phyloP scores from a whole-genome alignment of 2,329 filamentous ascomycete genomes.

The Fusarium miscanthi region DNA sequence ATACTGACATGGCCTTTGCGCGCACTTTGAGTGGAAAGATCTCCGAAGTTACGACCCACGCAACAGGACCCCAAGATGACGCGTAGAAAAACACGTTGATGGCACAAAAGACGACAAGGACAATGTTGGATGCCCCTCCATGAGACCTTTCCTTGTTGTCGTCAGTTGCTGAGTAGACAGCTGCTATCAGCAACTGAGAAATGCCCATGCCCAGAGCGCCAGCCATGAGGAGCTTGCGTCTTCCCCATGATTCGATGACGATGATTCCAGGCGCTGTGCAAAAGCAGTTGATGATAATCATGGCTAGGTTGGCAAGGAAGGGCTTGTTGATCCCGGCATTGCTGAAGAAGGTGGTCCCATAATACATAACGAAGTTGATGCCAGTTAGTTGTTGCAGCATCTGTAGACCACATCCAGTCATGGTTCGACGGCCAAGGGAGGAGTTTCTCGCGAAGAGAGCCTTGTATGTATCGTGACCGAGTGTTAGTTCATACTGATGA shows the following conservation, averaged over 20 bases:
- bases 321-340: constrained; percentile 69
- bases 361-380: constrained; percentile 83
- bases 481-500: constrained; percentile 77
- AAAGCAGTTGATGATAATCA: constrained; percentile 79
- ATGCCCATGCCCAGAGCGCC: constrained; percentile 80
- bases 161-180: constrained; percentile 63
- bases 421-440: constrained; percentile 73
- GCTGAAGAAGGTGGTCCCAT: constrained; percentile 77
- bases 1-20: constrained; percentile 79
- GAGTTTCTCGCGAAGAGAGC: constrained; percentile 71
- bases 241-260: constrained; percentile 81
- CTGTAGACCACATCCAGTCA: constrained; percentile 79
- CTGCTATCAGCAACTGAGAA: constrained; percentile 72
- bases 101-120: constrained; percentile 71
- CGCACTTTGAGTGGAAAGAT: constrained; percentile 77
- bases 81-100: constrained; percentile 85
- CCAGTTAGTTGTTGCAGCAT: constrained; percentile 83
- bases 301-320: constrained; percentile 78
- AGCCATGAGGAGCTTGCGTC: constrained; percentile 76
- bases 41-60: constrained; percentile 79
- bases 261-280: constrained; percentile 81
- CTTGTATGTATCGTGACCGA: constrained; percentile 69
- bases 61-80: constrained; percentile 79
- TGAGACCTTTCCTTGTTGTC: constrained; percentile 42
- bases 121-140: constrained; percentile 62